Base-by-base conservation (phyloP, 495 filamentous ascomycete species). In the Penicillium angulare region DNA sequence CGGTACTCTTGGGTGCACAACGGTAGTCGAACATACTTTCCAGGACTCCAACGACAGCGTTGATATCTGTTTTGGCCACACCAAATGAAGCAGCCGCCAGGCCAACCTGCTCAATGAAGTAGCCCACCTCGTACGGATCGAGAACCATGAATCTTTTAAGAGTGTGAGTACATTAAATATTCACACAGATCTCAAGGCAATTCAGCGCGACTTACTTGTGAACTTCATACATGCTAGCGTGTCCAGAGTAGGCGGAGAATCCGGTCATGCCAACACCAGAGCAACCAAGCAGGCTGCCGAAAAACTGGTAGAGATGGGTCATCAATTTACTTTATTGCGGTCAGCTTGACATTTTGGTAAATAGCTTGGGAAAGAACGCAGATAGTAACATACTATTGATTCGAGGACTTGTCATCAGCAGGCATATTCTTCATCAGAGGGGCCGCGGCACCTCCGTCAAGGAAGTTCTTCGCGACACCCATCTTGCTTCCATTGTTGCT, bases 271-370 rank as follows among this genome's bases (percentile, higher is more conserved):
- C 74, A 47, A 75, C 62, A 33, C 58, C 43, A 46, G 70, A 68
- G 68, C 78, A 82, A 46, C 71, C 74, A 33, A 81, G 69, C 12
- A 83, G 65, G 42, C 59, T 43, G 15, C 76, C 78, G 56, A 82
- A 83, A 66, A 70, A 80, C 49, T 73, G 54, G 57, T 82, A 81
- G 36, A 83, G 71, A 57, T 82, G 78, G 23, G 77, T 81, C 29
- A 83, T 50, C 34, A 82, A 75, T 31, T 59, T 63, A 54, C 79
- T 81, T 50, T 36, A 12, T 45, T 39, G 7, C 17, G 48, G 16
- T n/a, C 49, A 24, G 18, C 34, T n/a, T n/a, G n/a, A n/a, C n/a
- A n/a, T n/a, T n/a, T n/a, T n/a, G n/a, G n/a, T n/a, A n/a, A n/a
- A n/a, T n/a, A n/a, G n/a, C n/a, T n/a, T n/a, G n/a, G n/a, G n/a